A percentile compares a stretch with the other conserved stretches of the same genome.
Conservation (phyloP, 345 rosid genomes). For the Camelina laxa region DNA sequence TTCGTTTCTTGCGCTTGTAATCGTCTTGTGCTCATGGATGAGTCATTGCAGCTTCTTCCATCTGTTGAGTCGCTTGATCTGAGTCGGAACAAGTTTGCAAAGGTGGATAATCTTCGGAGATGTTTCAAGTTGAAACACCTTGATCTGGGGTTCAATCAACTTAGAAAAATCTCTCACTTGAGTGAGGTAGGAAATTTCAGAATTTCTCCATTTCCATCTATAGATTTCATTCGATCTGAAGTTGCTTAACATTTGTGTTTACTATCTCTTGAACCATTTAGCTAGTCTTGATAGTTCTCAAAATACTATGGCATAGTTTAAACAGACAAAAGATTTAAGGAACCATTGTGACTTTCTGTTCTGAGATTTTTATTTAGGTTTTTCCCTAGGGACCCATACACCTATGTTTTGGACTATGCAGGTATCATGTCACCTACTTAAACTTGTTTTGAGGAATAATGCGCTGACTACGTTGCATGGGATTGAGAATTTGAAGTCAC, state of each 20-base stretch:
- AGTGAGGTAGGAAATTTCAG: constrained; percentile 64
- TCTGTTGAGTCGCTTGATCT: constrained; percentile 94
- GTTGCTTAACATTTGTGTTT: constrained; percentile 20
- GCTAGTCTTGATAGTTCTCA: constrained; percentile 17
- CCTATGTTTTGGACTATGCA: constrained; percentile 64
- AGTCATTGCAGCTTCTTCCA: constrained; percentile 96
- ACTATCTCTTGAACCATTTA: neutral
- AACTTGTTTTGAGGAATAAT: constrained; percentile 96
- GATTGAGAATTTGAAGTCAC: constrained; percentile 94
- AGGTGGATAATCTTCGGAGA: constrained; percentile 84
- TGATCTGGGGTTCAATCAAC: constrained; percentile 94
- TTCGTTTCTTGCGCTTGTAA: constrained; percentile 90
- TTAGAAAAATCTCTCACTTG: constrained; percentile 68
- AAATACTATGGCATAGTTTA: constrained; percentile 19
- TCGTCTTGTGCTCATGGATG: constrained; percentile 90
- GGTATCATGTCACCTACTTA: constrained; percentile 79
- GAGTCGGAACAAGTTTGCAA: constrained; percentile 91
- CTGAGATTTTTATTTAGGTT: constrained; percentile 33
- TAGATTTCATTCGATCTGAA: constrained; percentile 1
- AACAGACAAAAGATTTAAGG: constrained; percentile 6
- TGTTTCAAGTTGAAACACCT: constrained; percentile 84
- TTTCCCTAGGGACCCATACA: constrained; percentile 44
- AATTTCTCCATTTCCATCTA: constrained; percentile 9
- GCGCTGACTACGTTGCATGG: constrained; percentile 86
- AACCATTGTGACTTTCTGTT: neutral